Evolutionary conservation across 176 grass and related monocot species (phyloP).

Genomic region (Carex cristatella): DNA sequence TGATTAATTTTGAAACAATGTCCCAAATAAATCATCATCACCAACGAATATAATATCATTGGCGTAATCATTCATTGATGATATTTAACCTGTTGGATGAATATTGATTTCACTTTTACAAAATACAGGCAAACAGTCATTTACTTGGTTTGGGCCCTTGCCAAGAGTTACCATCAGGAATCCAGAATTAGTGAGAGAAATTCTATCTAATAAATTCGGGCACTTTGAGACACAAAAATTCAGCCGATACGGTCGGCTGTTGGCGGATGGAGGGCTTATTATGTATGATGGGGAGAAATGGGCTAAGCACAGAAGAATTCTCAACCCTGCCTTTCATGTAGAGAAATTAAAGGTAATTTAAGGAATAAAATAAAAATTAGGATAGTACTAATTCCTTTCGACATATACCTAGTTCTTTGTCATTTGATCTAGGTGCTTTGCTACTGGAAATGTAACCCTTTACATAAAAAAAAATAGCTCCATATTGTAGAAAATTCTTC

Average conservation of each 20-base stretch:
- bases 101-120: neutral
- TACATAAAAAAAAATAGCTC: too few species aligned
- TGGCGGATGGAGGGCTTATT: constrained; percentile 32
- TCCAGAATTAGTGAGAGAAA: constrained; percentile 52
- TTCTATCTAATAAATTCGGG: constrained; percentile 52
- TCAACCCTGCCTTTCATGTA: constrained; percentile 65
- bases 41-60: neutral
- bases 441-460: neutral
- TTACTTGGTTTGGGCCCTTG: constrained; percentile 56
- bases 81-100: neutral
- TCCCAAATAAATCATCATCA: neutral
- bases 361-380: neutral
- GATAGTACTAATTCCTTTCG: neutral
- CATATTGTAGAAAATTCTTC: too few species aligned
- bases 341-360: constrained; percentile 65
- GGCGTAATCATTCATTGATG: neutral
- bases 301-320: constrained; percentile 62
- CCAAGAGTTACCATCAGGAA: constrained; percentile 41
- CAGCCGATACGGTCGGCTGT: constrained; percentile 15
- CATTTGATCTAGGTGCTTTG: neutral
- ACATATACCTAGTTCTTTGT: neutral
- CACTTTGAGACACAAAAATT: constrained; percentile 37
- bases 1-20: neutral
- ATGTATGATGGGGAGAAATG: constrained; percentile 68
- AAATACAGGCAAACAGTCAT: constrained; percentile 46